Evolutionary conservation across 371 early-diverging fungal genomes (phyloP).

Genomic region (Zychaea mexicana): DNA sequence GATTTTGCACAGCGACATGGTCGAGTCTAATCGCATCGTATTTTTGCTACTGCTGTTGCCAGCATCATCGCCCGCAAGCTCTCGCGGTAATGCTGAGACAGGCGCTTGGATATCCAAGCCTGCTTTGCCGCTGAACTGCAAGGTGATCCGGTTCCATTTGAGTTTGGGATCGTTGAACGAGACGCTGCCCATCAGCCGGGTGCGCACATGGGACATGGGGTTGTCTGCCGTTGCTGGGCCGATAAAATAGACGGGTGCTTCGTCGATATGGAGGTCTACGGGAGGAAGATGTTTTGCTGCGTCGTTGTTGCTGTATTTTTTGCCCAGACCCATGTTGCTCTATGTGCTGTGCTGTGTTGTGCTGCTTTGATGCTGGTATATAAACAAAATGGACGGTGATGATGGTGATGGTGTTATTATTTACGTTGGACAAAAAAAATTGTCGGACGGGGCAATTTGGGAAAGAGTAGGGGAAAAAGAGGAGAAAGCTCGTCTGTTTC

Average conservation of each 20-base stretch:
- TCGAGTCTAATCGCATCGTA: conserved; percentile 27
- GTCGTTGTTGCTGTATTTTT: too few relatives aligned
- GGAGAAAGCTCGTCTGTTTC: too few relatives aligned
- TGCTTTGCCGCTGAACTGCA: conserved; percentile 42
- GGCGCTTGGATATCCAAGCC: conserved; percentile 36
- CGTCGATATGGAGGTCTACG: conserved; percentile 23
- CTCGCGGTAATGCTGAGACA: conserved; percentile 14
- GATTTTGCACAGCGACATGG: conserved; percentile 38
- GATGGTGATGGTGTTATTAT: too few relatives aligned
- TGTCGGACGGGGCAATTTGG: too few relatives aligned
- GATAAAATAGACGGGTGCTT: conserved; percentile 41
- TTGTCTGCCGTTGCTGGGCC: conserved; percentile 46
- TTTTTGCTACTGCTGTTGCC: neutral
- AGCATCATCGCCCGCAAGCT: conserved; percentile 16
- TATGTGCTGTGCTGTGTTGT: too few relatives aligned
- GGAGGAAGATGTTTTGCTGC: conserved; percentile 20
- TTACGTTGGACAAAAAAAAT: too few relatives aligned
- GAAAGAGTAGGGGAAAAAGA: too few relatives aligned
- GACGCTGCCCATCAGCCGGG: conserved; percentile 42
- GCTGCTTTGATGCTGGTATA: too few relatives aligned
- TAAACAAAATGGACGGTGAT: too few relatives aligned
- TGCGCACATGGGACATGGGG: conserved; percentile 45
- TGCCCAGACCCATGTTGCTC: too few relatives aligned
- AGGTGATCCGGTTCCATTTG: conserved; percentile 50
- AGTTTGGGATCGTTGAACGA: conserved; percentile 43